These are phyloP conservation scores for Starmerella floricola DNA, from an alignment of 805 yeast species.

Conservation along the genomic window DNA sequence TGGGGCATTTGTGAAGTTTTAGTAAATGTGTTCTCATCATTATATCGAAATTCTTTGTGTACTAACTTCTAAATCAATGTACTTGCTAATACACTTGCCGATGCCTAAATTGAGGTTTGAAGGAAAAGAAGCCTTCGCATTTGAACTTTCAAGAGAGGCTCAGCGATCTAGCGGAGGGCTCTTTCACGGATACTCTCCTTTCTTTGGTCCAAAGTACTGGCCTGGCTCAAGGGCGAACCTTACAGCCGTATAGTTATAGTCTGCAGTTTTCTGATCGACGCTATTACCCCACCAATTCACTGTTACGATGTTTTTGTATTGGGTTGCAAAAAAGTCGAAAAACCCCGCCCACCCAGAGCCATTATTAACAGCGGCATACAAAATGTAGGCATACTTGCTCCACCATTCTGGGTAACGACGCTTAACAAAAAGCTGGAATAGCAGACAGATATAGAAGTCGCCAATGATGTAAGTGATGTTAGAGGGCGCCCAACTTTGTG, in stretches of 20 bases:
- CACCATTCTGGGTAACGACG: constrained; percentile 38
- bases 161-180: no score
- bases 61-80: no score
- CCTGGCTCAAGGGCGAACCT: constrained; percentile 15
- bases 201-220: constrained; percentile 27
- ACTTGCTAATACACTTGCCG: no score
- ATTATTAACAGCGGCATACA: constrained; percentile 38
- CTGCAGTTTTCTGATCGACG: constrained; percentile 6
- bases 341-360: constrained; percentile 41
- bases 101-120: no score
- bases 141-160: no score
- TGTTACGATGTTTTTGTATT: constrained; percentile 36
- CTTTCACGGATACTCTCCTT: no score
- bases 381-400: constrained; percentile 40
- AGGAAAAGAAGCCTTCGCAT: no score
- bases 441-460: constrained; percentile 32
- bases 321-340: constrained; percentile 35
- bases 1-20: no score
- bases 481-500: constrained; percentile 34
- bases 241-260: constrained; percentile 11
- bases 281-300: constrained; percentile 55
- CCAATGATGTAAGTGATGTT: constrained; percentile 35
- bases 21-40: no score
- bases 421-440: constrained; percentile 36
- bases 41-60: no score